Evolutionary conservation across 805 yeast species (phyloP), one percentile per base, ranked within the genome.

Genomic region (Wickerhamomyces bovis): DNA sequence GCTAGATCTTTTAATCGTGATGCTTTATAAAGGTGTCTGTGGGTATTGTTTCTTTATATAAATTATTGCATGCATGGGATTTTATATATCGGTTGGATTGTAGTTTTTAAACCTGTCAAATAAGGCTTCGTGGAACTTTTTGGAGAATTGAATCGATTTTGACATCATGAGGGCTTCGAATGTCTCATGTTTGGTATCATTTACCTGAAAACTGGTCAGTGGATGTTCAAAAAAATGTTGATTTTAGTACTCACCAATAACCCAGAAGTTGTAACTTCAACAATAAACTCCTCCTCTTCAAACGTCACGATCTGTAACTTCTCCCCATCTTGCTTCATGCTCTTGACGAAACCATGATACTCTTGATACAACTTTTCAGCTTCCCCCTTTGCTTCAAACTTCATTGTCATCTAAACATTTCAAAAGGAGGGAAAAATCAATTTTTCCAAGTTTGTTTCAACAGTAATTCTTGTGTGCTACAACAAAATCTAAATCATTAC

Each of bases 141-240:
- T 20, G 1, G 25, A 18, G 21, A 53, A 55, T 12, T 21, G 12
- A 11, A 33, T 22, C 2, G 56, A 52, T 30, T 44, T 41, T 1
- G 13, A 6, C 59, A 55, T 53, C 49, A 54, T 40, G 16, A 64
- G 53, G 9, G 60, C 57, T 45, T 67, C 71, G 19, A 55, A 44
- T 3, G 65, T 55, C 38, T 65, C 67, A 47, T 47, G 65, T 12
- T 21, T 22, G 5, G 35, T 7, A 3, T 35, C 45, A 21, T 38
- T 30, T 4, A 28, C 33, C 36, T 33, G n/a, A n/a, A n/a, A n/a
- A n/a, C n/a, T n/a, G n/a, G n/a, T n/a, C n/a, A n/a, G n/a, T n/a
- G n/a, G n/a, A n/a, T n/a, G n/a, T n/a, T n/a, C n/a, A n/a, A n/a
- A n/a, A n/a, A n/a, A n/a, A n/a, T n/a, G n/a, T 22, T 22, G 6